These are phyloP conservation scores for Marchantia polymorpha DNA, from an alignment of 225 moss, liverwort and hornwort species.

Conservation along the genomic window DNA sequence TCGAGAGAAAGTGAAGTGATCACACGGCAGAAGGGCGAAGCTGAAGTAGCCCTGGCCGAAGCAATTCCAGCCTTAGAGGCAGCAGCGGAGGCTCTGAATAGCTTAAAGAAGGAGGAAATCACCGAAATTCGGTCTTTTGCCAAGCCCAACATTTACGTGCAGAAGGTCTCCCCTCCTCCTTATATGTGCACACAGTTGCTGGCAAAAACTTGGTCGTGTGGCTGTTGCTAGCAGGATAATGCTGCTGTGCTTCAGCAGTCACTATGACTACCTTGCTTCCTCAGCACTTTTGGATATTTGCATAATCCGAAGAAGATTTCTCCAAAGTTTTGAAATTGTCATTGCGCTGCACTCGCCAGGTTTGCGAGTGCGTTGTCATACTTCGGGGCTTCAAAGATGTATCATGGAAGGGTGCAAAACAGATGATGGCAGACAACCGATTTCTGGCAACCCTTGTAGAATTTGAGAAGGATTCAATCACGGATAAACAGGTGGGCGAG, in stretches of 20 bases:
- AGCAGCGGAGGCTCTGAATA: constrained; percentile 74
- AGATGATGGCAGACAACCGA: constrained; percentile 92
- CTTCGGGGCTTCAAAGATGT: constrained; percentile 66
- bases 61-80: constrained; percentile 80
- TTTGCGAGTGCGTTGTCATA: constrained; percentile 87
- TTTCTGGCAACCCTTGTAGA: constrained; percentile 78
- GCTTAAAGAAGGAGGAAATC: constrained; percentile 86
- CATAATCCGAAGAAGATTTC: background rate
- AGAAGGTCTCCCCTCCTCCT: constrained; percentile 48
- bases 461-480: constrained; percentile 83
- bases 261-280: background rate
- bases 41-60: constrained; percentile 70
- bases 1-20: constrained; percentile 72
- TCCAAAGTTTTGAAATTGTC: background rate
- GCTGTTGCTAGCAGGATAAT: background rate
- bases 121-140: constrained; percentile 92
- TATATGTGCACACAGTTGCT: no score
- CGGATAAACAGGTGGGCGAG: constrained; percentile 64
- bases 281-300: background rate
- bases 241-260: background rate
- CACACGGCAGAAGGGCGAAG: constrained; percentile 68
- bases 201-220: background rate
- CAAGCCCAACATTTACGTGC: constrained; percentile 89
- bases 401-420: constrained; percentile 93
- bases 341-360: constrained; percentile 35